A percentile compares a stretch with the other conserved stretches of the same genome.
Evolutionary conservation across 192 early-diverging fungal genomes (phyloP).

Genomic region (Entrophospora sp.): DNA sequence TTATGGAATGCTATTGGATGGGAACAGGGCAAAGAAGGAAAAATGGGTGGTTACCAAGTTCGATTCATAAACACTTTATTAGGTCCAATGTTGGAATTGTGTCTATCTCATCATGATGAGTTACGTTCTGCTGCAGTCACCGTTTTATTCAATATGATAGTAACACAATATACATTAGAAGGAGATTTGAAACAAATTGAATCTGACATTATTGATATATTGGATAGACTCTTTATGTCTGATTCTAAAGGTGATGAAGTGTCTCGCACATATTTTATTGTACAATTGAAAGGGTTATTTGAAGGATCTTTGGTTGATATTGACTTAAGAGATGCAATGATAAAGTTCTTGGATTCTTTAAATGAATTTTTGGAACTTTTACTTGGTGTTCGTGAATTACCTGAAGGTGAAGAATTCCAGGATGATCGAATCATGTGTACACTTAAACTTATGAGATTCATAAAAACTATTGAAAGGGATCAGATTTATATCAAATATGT

Average conservation of each 20-base stretch:
- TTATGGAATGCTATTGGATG: too few species aligned
- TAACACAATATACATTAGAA: too few species aligned
- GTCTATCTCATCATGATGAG: too few species aligned
- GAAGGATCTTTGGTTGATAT: too few species aligned
- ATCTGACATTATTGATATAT: constrained; percentile 24
- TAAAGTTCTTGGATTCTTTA: too few species aligned
- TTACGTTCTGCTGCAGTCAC: constrained; percentile 23
- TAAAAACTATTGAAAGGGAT: constrained; percentile 46
- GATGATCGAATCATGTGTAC: constrained; percentile 51
- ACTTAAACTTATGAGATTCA: constrained; percentile 52
- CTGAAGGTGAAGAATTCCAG: constrained; percentile 40
- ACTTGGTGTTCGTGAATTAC: constrained; percentile 48
- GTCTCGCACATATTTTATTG: constrained; percentile 15
- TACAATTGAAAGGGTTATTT: too few species aligned
- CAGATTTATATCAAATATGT: constrained; percentile 61
- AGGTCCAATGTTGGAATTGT: too few species aligned
- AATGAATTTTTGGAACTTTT: too few species aligned
- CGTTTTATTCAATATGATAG: constrained; percentile 25
- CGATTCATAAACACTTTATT: constrained; percentile 19
- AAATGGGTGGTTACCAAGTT: constrained; percentile 7
- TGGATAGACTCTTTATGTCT: constrained; percentile 32
- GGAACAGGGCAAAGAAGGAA: too few species aligned
- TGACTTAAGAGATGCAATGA: too few species aligned
- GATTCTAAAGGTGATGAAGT: constrained; percentile 25
- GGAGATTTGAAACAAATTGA: too few species aligned